phyloP scores from a whole-genome alignment of 192 early-diverging fungal genomes.

The Coemansia guatemalensis region DNA sequence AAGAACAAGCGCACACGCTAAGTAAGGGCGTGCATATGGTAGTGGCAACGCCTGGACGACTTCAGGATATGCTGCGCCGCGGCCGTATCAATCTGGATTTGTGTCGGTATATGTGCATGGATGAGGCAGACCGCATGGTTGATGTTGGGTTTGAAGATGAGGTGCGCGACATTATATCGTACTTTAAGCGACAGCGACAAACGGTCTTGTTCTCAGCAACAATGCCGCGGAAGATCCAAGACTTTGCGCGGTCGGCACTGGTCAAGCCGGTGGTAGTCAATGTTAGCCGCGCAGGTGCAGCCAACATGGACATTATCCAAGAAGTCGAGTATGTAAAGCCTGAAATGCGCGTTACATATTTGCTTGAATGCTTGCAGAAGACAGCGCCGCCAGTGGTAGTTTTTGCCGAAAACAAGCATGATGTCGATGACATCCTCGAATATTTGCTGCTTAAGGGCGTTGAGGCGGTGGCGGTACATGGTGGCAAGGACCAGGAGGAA shows the following conservation, averaged over 20 bases:
- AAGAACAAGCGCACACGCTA: conserved; percentile 76
- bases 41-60: conserved; percentile 91
- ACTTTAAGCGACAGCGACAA: conserved; percentile 92
- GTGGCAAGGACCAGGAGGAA: conserved; percentile 95
- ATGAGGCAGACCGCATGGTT: conserved; percentile 99
- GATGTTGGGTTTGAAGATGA: conserved; percentile 99
- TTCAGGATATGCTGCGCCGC: conserved; percentile 89
- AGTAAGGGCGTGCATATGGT: conserved; percentile 86
- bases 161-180: conserved; percentile 92
- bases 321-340: conserved; percentile 97
- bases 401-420: conserved; percentile 98
- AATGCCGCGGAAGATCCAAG: conserved; percentile 98
- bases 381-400: conserved; percentile 94
- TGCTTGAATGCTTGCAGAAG: conserved; percentile 96
- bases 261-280: conserved; percentile 93
- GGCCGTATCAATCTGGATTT: conserved; percentile 85
- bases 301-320: conserved; percentile 95
- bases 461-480: conserved; percentile 93
- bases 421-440: conserved; percentile 98
- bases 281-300: conserved; percentile 95
- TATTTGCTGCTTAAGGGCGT: conserved; percentile 94
- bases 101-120: conserved; percentile 91
- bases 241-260: conserved; percentile 88
- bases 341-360: conserved; percentile 91
- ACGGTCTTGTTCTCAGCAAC: conserved; percentile 95